These are phyloP conservation scores for Yamadazyma jaroonii DNA, from an alignment of 1,139 yeast genomes.

Conservation along the genomic window DNA sequence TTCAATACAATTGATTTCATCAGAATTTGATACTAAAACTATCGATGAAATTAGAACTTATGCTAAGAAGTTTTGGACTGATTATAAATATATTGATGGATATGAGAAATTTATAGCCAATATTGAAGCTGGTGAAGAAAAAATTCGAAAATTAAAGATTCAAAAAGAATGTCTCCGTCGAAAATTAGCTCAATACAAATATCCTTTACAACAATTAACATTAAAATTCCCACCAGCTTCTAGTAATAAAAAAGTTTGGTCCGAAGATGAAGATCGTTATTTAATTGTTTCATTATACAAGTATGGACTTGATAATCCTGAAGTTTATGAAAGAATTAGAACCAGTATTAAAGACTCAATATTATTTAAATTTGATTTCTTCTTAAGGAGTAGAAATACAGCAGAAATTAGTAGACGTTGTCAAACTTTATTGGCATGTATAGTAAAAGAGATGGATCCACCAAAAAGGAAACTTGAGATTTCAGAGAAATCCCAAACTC, in stretches of 20 bases:
- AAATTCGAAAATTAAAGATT: conserved; percentile 50
- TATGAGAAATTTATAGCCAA: conserved; percentile 64
- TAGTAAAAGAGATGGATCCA: conserved; percentile 54
- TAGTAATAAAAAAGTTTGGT: conserved; percentile 55
- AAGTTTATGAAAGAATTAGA: conserved; percentile 60
- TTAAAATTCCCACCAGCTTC: conserved; percentile 62
- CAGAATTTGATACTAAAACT: conserved; percentile 64
- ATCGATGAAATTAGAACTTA: conserved; percentile 67
- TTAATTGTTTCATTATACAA: conserved; percentile 62
- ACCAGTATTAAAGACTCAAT: conserved; percentile 61
- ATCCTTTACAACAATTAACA: conserved; percentile 63
- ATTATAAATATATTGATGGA: conserved; percentile 66
- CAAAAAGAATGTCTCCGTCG: conserved; percentile 68
- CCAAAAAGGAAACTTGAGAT: conserved; percentile 17
- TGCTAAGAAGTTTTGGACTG: conserved; percentile 65
- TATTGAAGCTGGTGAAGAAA: conserved; percentile 78
- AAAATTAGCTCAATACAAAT: conserved; percentile 56
- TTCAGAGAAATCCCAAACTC: conserved; percentile 7
- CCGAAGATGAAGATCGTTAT: conserved; percentile 75
- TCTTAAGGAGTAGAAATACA: conserved; percentile 64
- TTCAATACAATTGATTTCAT: conserved; percentile 55
- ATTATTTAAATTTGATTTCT: conserved; percentile 67
- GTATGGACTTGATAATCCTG: conserved; percentile 64
- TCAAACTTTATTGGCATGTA: conserved; percentile 60
- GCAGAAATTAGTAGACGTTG: conserved; percentile 69